Evolutionary conservation across 2,329 filamentous ascomycete species (phyloP).

Genomic region (Clonostachys solani): DNA sequence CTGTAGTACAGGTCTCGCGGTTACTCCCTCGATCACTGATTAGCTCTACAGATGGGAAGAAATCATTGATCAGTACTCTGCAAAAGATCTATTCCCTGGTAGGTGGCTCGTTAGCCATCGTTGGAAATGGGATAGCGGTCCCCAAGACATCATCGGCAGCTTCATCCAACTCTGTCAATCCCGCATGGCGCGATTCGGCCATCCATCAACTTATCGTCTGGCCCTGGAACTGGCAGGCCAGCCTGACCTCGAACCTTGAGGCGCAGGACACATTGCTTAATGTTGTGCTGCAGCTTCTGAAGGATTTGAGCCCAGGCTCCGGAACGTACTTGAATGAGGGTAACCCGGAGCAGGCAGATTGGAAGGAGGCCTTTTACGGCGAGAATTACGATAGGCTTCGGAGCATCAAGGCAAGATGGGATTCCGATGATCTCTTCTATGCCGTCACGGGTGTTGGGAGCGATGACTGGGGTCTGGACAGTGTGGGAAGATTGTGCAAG

Average conservation of each 20-base stretch:
- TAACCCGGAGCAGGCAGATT: slow-evolving; percentile 36
- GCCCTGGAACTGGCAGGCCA: slow-evolving; percentile 12
- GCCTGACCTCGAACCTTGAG: slow-evolving; percentile 11
- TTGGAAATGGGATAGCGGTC: background rate
- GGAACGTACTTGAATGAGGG: slow-evolving; percentile 49
- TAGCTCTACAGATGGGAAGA: background rate
- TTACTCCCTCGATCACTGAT: background rate
- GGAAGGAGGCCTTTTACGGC: slow-evolving; percentile 39
- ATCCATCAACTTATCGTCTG: slow-evolving; percentile 4
- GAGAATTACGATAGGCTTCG: slow-evolving; percentile 34
- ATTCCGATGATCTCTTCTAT: slow-evolving; percentile 39
- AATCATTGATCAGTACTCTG: no score
- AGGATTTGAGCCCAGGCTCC: slow-evolving; percentile 30
- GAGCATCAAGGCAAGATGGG: slow-evolving; percentile 45
- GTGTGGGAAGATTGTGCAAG: slow-evolving; percentile 33
- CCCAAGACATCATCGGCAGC: background rate
- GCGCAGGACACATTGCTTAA: slow-evolving; percentile 15
- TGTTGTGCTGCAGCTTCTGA: slow-evolving; percentile 20
- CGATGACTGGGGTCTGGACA: slow-evolving; percentile 37
- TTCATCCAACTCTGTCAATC: background rate
- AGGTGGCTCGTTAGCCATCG: slow-evolving; percentile 1
- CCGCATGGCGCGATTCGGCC: background rate
- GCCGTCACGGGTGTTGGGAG: slow-evolving; percentile 43
- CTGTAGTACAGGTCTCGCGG: background rate
- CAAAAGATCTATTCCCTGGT: background rate